A percentile compares a stretch with the other conserved stretches of the same genome.
These are phyloP conservation scores for Trichosporon sp. DNA, from an alignment of 1,284 basidiomycete genomes.

Conservation along the genomic window DNA sequence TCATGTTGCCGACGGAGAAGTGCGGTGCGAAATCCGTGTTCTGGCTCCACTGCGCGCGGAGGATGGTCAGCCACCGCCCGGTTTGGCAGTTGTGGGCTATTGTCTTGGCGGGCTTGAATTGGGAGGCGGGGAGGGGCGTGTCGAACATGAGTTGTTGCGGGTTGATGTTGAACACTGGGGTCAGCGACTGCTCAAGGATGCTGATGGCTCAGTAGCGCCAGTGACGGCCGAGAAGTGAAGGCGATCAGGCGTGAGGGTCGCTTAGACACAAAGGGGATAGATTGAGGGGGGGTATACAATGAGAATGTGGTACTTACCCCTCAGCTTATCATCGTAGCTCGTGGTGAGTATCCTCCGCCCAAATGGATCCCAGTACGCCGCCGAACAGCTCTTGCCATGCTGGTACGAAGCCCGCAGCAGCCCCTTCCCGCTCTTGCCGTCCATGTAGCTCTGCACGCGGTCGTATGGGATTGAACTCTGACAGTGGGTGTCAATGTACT, in stretches of 20 bases:
- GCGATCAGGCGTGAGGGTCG: not conserved
- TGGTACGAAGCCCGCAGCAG: conserved; percentile 38
- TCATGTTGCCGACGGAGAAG: conserved; percentile 51
- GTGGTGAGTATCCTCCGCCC: conserved; percentile 48
- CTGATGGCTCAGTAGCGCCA: too few species aligned
- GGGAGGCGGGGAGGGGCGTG: conserved; percentile 23
- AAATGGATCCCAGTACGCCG: conserved; percentile 51
- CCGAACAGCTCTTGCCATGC: conserved; percentile 48
- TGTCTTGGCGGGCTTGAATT: conserved; percentile 33
- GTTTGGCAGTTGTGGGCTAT: conserved; percentile 51
- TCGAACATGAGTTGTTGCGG: conserved; percentile 32
- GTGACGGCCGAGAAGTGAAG: too few species aligned
- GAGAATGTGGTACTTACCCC: conserved; percentile 28
- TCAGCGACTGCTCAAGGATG: too few species aligned
- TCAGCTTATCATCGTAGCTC: conserved; percentile 48
- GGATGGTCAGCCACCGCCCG: conserved; percentile 50
- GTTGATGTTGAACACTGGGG: conserved; percentile 47
- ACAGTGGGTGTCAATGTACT: conserved; percentile 17
- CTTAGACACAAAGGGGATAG: not conserved
- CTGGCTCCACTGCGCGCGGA: conserved; percentile 50
- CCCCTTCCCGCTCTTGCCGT: conserved; percentile 29
- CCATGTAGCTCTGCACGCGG: conserved; percentile 19
- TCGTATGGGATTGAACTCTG: conserved; percentile 26
- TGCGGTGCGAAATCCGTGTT: conserved; percentile 48
- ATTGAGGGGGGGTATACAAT: not conserved